Evolutionary conservation across 495 filamentous ascomycete genomes (phyloP), one percentile per base, ranked within the genome.

Genomic region (Astrocystis sublimbata): DNA sequence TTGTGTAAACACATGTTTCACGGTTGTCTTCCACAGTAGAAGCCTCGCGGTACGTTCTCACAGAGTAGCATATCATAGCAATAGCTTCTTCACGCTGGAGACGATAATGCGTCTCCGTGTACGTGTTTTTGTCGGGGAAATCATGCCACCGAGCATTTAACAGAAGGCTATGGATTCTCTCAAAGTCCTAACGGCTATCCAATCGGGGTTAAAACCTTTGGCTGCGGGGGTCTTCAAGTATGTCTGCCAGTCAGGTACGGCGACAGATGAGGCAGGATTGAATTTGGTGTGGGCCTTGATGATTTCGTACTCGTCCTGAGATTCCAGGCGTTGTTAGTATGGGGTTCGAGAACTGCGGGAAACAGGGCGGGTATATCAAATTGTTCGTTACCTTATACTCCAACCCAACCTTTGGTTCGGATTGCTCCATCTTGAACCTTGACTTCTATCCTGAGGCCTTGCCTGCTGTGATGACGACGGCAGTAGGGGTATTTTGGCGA

Each of bases 1-100:
- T 85, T 3, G 92, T 90, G 64, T 96, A 97, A 43, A 96, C 76
- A 9, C 83, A 86, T 4, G 88, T 73, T 30, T 76, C 68, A 1
- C 83, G 75, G 5, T 79, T 81, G 45, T 91, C 88, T 58, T 78
- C 71, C 73, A 85, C 81, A 0, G 62, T 41, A 1, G 81, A 81
- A 12, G 77, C 60, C 2, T 73, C 59, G 41, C 78, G 75, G 13
- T 84, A 68, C 30, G 78, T 72, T 1, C 76, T 71, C 10, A 91
- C 83, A 0, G 85, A 86, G 67, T 80, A 79, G 30, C 89, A 77
- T 13, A 92, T 72, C 0, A 83, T 79, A 9, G 85, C 79, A 10
- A 85, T 75, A 0, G 79, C 79, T 63, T 92, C 89, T 58, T 88
- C 84, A 42, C 89, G 76, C n/a, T 89, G 71, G 13, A 92, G 76